Percentiles rank a stretch among this genome's conserved stretches.
Conservation (phyloP, 2,329 filamentous ascomycete species). For the Beauveria rudraprayagi region DNA sequence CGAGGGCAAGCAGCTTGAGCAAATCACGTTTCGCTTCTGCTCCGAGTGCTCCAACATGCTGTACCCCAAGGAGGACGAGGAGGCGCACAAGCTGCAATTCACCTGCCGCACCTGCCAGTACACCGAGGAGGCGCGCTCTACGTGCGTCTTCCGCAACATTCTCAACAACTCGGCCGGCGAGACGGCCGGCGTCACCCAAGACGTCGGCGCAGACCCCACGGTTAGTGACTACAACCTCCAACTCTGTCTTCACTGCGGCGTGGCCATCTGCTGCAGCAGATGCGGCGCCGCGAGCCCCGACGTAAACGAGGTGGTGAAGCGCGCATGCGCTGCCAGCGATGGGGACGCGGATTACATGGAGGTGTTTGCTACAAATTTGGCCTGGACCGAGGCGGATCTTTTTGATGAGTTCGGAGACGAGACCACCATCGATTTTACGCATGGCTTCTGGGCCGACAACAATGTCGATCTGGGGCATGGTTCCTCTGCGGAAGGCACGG, state of each 20-base stretch:
- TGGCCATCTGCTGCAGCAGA: constrained; percentile 33
- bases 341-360: constrained; percentile 19
- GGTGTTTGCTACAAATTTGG: neutral
- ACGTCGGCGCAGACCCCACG: constrained; percentile 96
- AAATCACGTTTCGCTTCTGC: constrained; percentile 96
- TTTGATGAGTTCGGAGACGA: constrained; percentile 22
- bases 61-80: constrained; percentile 90
- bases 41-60: constrained; percentile 98
- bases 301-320: constrained; percentile 13
- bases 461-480: neutral
- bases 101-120: constrained; percentile 94
- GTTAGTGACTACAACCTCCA: constrained; percentile 57
- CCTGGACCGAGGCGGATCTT: constrained; percentile 24
- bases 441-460: neutral
- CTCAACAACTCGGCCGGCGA: constrained; percentile 87
- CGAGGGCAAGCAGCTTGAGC: constrained; percentile 52
- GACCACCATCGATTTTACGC: constrained; percentile 11
- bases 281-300: constrained; percentile 26
- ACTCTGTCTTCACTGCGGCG: constrained; percentile 40
- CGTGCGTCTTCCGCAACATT: constrained; percentile 92
- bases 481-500: neutral
- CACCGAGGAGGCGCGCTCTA: constrained; percentile 75
- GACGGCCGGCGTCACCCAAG: constrained; percentile 93
- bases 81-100: constrained; percentile 79
- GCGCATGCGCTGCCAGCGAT: neutral